A percentile compares a stretch with the other conserved stretches of the same genome.
Conservation (phyloP, 176 grass and related monocot genomes). For the Cenchrus americanus region DNA sequence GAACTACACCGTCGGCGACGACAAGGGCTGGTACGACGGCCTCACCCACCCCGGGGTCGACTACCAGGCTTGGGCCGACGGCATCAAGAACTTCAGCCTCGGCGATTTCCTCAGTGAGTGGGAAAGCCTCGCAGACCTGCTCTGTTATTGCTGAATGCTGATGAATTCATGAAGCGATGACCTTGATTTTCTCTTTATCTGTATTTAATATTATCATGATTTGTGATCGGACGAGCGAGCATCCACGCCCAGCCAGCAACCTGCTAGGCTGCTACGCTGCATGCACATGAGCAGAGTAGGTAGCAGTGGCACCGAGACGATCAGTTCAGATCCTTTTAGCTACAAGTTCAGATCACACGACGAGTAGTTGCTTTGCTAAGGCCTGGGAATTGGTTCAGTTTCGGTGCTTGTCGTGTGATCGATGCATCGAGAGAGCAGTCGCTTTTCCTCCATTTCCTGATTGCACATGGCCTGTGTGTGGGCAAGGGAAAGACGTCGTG, state of each 20-base stretch:
- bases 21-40: slow-evolving; percentile 86
- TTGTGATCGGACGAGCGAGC: no score
- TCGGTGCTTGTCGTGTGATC: neutral
- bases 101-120: slow-evolving; percentile 98
- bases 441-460: neutral
- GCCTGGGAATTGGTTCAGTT: neutral
- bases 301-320: neutral
- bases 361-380: slow-evolving; percentile 10
- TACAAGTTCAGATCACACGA: no score
- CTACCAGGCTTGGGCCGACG: slow-evolving; percentile 90
- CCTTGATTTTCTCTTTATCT: neutral
- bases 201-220: no score
- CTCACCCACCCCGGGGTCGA: slow-evolving; percentile 56
- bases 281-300: neutral
- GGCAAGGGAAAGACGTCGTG: neutral
- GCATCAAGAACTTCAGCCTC: slow-evolving; percentile 83
- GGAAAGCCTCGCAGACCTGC: neutral
- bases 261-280: neutral
- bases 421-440: slow-evolving; percentile 17
- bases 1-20: slow-evolving; percentile 96
- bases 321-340: neutral
- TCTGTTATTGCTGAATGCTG: neutral
- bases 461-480: slow-evolving; percentile 39
- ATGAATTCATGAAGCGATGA: neutral
- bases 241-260: no score